Evolutionary conservation across 768 basidiomycete species (phyloP).

Genomic region (Pisolithus sp.): DNA sequence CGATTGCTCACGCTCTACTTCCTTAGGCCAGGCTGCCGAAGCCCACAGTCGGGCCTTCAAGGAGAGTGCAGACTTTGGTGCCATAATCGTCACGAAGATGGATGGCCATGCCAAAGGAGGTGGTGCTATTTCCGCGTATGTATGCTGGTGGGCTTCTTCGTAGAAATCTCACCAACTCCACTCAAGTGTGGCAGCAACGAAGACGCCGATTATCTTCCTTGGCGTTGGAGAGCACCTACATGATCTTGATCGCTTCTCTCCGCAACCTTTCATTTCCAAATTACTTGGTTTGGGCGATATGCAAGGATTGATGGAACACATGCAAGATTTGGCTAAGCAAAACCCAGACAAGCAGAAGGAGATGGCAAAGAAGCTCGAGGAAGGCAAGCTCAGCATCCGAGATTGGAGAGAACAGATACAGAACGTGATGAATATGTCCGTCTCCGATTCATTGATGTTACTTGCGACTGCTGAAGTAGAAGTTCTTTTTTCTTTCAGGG

Average conservation of each 20-base stretch:
- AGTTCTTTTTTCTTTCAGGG: slow-evolving; percentile 47
- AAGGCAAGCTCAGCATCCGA: slow-evolving; percentile 93
- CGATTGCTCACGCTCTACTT: neutral
- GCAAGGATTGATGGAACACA: slow-evolving; percentile 96
- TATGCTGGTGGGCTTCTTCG: slow-evolving; percentile 7
- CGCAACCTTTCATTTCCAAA: slow-evolving; percentile 96
- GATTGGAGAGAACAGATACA: slow-evolving; percentile 98
- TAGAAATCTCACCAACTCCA: slow-evolving; percentile 7
- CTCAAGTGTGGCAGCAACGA: slow-evolving; percentile 90
- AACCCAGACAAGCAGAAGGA: slow-evolving; percentile 97
- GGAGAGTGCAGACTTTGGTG: slow-evolving; percentile 94
- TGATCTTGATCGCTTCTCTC: slow-evolving; percentile 92
- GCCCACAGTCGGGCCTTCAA: slow-evolving; percentile 96
- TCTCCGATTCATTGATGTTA: slow-evolving; percentile 9
- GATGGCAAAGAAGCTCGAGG: slow-evolving; percentile 95
- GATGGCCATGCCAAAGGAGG: slow-evolving; percentile 99
- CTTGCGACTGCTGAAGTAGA: slow-evolving; percentile 5
- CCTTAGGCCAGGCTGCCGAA: slow-evolving; percentile 89
- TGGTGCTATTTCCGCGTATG: slow-evolving; percentile 97
- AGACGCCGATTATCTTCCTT: slow-evolving; percentile 97
- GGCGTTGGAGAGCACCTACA: slow-evolving; percentile 98
- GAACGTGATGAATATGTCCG: slow-evolving; percentile 96
- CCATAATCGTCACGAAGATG: slow-evolving; percentile 99
- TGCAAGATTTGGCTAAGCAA: slow-evolving; percentile 91
- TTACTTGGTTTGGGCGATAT: slow-evolving; percentile 93